These are phyloP conservation scores for Cucurbita argyrosperma DNA, from an alignment of 306 rosid species.

Conservation along the genomic window DNA sequence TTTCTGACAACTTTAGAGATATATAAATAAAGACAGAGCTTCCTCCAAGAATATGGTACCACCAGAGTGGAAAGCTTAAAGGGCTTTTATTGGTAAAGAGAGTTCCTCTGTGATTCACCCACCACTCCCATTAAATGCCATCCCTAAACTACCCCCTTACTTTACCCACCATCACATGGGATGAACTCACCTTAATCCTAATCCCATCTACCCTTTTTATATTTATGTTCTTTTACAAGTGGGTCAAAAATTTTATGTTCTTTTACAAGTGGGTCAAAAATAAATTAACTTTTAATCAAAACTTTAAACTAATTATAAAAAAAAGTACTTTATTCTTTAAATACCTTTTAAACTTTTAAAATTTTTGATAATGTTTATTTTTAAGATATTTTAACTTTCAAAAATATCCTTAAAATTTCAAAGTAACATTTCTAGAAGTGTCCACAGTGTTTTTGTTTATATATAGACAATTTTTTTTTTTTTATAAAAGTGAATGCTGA, in stretches of 20 bases:
- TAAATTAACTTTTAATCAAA: neutral
- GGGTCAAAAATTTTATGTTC: neutral
- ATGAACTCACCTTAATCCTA: neutral
- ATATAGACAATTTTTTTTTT: too few relatives aligned
- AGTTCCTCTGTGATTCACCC: neutral
- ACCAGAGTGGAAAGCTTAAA: slow-evolving; percentile 8
- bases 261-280: neutral
- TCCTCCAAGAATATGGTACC: slow-evolving; percentile 10
- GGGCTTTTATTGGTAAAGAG: neutral
- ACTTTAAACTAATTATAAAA: neutral
- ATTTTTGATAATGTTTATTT: too few relatives aligned
- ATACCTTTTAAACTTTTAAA: too few relatives aligned
- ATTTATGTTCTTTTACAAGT: neutral
- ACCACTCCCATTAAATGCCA: neutral
- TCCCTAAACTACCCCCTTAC: neutral
- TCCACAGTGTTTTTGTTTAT: too few relatives aligned
- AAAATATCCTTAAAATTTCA: too few relatives aligned
- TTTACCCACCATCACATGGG: neutral
- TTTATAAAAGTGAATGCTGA: too few relatives aligned
- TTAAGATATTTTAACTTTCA: too few relatives aligned
- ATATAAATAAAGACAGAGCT: neutral
- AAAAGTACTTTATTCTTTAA: too few relatives aligned
- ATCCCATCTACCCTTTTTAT: neutral
- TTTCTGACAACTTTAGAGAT: neutral
- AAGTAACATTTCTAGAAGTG: too few relatives aligned